phyloP scores from a whole-genome alignment of 192 early-diverging fungal species.

The Podila verticillata region DNA sequence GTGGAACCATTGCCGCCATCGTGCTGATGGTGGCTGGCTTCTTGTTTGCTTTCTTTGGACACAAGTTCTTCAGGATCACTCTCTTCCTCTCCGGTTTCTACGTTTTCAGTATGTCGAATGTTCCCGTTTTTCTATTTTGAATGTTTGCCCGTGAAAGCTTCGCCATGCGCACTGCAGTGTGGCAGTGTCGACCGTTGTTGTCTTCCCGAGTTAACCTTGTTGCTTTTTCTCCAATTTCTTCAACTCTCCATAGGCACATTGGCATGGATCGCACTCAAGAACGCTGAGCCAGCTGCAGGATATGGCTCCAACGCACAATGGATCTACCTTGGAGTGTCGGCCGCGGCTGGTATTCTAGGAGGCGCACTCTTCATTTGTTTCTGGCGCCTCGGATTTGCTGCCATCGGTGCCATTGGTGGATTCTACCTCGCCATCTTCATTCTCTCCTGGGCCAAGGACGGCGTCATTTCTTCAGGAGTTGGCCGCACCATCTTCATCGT shows the following conservation, averaged over 20 bases:
- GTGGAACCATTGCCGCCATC: conserved; percentile 61
- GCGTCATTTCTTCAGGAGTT: conserved; percentile 68
- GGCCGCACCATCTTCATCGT: conserved; percentile 80
- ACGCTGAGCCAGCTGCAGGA: conserved; percentile 51
- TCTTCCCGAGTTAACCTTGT: background rate
- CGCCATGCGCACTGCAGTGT: background rate
- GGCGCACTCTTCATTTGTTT: conserved; percentile 74
- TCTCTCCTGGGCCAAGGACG: conserved; percentile 67
- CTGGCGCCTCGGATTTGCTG: conserved; percentile 75
- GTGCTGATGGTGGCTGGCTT: conserved; percentile 72
- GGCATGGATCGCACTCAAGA: conserved; percentile 61
- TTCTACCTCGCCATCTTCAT: conserved; percentile 73
- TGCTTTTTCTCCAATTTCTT: background rate
- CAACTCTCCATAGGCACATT: conserved; percentile 41
- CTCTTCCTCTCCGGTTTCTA: conserved; percentile 85
- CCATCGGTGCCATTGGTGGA: conserved; percentile 83
- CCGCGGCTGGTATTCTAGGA: conserved; percentile 70
- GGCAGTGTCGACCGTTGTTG: background rate
- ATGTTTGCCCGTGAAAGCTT: background rate
- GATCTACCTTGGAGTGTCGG: conserved; percentile 66
- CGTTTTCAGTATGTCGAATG: conserved; percentile 55
- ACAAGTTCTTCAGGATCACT: conserved; percentile 71
- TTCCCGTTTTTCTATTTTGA: background rate
- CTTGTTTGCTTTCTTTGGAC: conserved; percentile 75
- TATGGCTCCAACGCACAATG: conserved; percentile 51